phyloP scores from a whole-genome alignment of 139 green algal species.

The Coccomyxa sp. region DNA sequence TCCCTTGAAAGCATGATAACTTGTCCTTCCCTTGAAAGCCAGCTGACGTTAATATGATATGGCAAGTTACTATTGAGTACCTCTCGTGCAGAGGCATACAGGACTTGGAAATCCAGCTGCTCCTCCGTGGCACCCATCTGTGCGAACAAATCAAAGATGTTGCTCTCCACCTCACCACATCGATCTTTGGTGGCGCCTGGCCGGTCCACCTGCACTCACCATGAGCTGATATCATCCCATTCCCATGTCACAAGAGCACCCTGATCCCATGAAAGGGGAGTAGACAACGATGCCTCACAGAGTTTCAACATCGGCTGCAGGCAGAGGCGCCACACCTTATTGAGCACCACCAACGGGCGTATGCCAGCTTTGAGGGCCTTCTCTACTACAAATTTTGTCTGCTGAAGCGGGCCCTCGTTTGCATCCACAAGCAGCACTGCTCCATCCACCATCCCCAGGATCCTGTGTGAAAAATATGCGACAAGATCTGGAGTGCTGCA shows the following conservation, averaged over 20 bases:
- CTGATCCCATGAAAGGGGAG: not conserved
- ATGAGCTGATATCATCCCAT: not conserved
- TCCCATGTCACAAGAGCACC: no score
- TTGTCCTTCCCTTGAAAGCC: no score
- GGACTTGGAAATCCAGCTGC: conserved; percentile 84
- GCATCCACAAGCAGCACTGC: conserved; percentile 86
- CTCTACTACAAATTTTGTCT: conserved; percentile 89
- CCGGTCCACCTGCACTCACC: conserved; percentile 19
- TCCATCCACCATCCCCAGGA: conserved; percentile 86
- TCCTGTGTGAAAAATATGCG: conserved; percentile 27
- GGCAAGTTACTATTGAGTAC: conserved; percentile 5
- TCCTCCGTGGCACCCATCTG: conserved; percentile 73
- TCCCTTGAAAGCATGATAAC: not conserved
- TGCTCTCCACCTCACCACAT: conserved; percentile 58
- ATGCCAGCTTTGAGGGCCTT: conserved; percentile 75
- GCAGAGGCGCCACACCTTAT: conserved; percentile 58
- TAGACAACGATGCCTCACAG: no score
- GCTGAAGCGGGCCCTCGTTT: conserved; percentile 71
- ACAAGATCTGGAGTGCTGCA: not conserved
- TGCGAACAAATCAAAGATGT: conserved; percentile 85
- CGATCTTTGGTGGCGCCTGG: conserved; percentile 36
- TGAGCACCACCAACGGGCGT: conserved; percentile 76
- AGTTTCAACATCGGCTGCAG: no score
- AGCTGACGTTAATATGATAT: not conserved
- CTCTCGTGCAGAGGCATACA: conserved; percentile 73